Evolutionary conservation across 495 filamentous ascomycete genomes (phyloP), one percentile per base, ranked within the genome.

Genomic region (Xylaria intraflava): DNA sequence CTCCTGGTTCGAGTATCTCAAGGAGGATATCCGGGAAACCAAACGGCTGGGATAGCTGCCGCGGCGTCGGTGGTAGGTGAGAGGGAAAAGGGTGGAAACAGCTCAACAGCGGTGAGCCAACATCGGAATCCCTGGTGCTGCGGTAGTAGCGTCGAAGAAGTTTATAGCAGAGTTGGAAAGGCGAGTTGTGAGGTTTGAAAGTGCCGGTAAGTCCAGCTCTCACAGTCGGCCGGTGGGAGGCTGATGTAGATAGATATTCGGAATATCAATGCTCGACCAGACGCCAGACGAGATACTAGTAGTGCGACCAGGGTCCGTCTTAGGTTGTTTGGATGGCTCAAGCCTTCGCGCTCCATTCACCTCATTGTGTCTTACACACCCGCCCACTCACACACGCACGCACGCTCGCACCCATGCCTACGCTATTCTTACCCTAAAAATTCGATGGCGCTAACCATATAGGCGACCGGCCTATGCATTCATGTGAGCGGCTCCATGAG

Each of bases 241-340:
- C 59, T 66, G 64, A 66, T 66, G 64, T 66, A 66, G 64, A 66
- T 66, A 66, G 64, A 66, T 64, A 64, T 66, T 61, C 52, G 53
- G 62, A n/a, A 65, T 65, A 61, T 50, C 46, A 46, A 54, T 42
- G 43, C 30, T 52, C n/a, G 29, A 46, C 31, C 17, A 41, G 44
- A 51, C 36, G 11, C 23, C 31, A 17, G 22, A 19, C 35, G 12
- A 20, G 23, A 36, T 35, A 47, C 17, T 22, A 3, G 11, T 42
- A 42, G 19, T 42, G 45, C 5, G 54, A 50, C 58, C 51, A 53
- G 61, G 64, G 64, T 60, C 48, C 50, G 56, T 49, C 47, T 59
- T 55, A 43, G 60, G 44, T 60, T 57, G 60, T 63, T 63, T 61
- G 57, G 58, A 61, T 61, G 58, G 63, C 61, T 58, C 58, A 58